Base-by-base conservation (phyloP, 371 early-diverging fungal species). In the Mucor sp. region DNA sequence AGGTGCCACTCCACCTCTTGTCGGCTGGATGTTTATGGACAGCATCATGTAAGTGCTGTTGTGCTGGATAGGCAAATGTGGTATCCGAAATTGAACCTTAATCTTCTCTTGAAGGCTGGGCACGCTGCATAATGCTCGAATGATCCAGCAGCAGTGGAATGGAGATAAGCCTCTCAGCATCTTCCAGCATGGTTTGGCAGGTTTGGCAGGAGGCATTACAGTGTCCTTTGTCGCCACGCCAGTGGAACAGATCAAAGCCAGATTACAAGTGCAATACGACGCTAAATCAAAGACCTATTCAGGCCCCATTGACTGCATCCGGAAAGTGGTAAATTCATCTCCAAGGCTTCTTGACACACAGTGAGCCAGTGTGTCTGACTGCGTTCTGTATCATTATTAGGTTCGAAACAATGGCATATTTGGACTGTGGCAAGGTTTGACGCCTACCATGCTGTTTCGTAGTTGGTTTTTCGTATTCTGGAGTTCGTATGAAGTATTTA, bases 11-110 rank as follows among this genome's bases (percentile, higher is more conserved):
- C 96, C 96, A 9, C 97, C 98, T 4, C 76, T 96, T 44, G 72
- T 97, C 43, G 97, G 98, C 8, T 98, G 97, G 96, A 90, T 92
- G 37, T 82, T 94, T 56, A 94, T 96, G 95, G 95, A 96, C 67
- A 88, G 90, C 53, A 85, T 93, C 59, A 90, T 90, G 89, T 90
- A 84, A 72, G 80, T 7, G 12, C n/a, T n/a, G n/a, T n/a, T n/a
- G 23, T 9, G 27, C 6, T 27, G 3, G 37, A 14, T 37, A 14
- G 11, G 0, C 23, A 39, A 30, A 30, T 35, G 41, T 41, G 12
- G 17, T 11, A 32, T 19, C 25, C 19, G 6, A 60, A 7, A 32
- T 21, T 33, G 15, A 21, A 25, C 27, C n/a, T 53, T 27, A 50
- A 4, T 25, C 25, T 1, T 5, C 25, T 1, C 1, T 27, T 2